phyloP scores from a whole-genome alignment of 129 eudicot genomes.

The Centrapalus pauciflorus region DNA sequence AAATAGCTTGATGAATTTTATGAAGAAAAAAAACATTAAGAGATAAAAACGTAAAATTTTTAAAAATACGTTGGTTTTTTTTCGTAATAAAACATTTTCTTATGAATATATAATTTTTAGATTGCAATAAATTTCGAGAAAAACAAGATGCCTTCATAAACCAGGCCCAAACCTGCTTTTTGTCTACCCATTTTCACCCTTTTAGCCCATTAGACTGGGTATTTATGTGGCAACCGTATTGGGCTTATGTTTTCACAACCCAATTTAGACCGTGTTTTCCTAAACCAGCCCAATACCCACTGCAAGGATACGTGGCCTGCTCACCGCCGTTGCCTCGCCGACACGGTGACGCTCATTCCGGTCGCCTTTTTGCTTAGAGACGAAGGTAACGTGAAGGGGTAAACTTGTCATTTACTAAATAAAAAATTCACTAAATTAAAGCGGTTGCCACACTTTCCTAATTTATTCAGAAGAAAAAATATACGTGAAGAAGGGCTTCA shows the following conservation, averaged over 20 bases:
- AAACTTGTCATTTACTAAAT: conserved; percentile 3
- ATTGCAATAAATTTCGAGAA: no score
- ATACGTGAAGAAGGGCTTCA: not conserved
- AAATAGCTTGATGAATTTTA: no score
- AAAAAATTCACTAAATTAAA: not conserved
- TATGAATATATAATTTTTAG: no score
- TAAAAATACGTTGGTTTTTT: no score
- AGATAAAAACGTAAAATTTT: no score
- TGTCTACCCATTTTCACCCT: no score
- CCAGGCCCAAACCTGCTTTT: no score
- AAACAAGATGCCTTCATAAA: no score
- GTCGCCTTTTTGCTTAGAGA: conserved; percentile 9
- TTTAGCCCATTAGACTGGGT: not conserved
- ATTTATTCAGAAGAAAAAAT: conserved; percentile 1
- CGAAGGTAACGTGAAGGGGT: conserved; percentile 22
- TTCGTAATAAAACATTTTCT: no score
- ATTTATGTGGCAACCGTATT: no score
- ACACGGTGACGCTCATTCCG: not conserved
- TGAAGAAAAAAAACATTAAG: no score
- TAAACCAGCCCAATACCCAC: not conserved
- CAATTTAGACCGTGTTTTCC: not conserved
- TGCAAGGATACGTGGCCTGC: not conserved
- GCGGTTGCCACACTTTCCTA: conserved; percentile 6
- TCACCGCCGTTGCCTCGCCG: not conserved
- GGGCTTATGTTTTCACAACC: not conserved